These are phyloP conservation scores for Psilocybe cubensis DNA, from an alignment of 768 basidiomycete genomes.

Conservation along the genomic window DNA sequence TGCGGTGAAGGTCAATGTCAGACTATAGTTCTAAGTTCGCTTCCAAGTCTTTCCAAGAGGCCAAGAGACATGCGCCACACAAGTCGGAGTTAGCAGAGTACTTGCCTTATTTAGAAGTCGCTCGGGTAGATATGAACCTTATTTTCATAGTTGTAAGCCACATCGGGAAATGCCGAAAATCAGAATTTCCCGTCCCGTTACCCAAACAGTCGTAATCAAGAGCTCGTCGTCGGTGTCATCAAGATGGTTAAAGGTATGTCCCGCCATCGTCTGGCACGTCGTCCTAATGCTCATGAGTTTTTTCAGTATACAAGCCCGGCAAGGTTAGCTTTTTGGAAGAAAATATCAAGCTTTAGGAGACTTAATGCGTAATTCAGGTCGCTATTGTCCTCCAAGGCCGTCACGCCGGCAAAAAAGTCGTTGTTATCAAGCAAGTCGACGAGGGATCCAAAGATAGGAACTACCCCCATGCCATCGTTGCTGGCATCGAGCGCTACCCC, in stretches of 20 bases:
- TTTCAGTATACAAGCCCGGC: constrained; percentile 90
- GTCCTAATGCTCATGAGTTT: constrained; percentile 16
- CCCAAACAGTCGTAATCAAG: constrained; percentile 41
- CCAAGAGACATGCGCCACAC: neutral
- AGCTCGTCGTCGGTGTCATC: constrained; percentile 44
- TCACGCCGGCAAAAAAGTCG: constrained; percentile 99
- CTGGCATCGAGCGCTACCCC: constrained; percentile 97
- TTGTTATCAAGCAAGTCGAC: constrained; percentile 96
- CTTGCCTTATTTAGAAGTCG: neutral
- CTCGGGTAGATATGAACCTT: constrained; percentile 37
- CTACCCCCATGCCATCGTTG: constrained; percentile 98
- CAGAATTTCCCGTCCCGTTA: constrained; percentile 28
- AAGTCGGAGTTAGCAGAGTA: neutral
- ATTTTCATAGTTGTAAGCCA: constrained; percentile 45
- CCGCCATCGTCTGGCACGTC: constrained; percentile 3
- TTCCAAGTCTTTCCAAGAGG: neutral
- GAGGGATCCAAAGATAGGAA: constrained; percentile 96
- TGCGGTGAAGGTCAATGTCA: neutral
- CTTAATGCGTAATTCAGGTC: constrained; percentile 51
- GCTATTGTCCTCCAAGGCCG: constrained; percentile 98
- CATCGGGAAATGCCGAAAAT: constrained; percentile 40
- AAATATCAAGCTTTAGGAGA: neutral
- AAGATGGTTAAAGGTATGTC: constrained; percentile 64
- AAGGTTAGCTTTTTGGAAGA: constrained; percentile 55
- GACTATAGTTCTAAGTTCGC: neutral